Base-by-base conservation (phyloP, 192 early-diverging fungal genomes). In the Linnemannia exigua region DNA sequence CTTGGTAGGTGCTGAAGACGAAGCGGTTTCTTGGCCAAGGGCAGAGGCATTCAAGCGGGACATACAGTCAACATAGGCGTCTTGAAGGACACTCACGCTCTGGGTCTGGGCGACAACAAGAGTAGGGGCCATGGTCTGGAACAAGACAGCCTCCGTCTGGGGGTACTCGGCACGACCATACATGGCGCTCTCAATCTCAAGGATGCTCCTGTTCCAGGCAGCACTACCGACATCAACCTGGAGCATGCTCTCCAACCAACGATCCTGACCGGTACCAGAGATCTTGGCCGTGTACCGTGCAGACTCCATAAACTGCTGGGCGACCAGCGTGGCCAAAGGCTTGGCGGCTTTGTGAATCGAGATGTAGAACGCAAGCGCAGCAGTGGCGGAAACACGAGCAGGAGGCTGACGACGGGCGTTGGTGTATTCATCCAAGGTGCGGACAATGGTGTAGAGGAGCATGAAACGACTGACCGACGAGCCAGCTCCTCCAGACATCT, bases 261-360 rank as follows among this genome's bases (percentile, higher is more conserved):
- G 76, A 51, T 86, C 79, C 38, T 86, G 78, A 25, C 78, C 75
- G 8, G 79, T 77, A 8, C 84, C 84, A 8, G 70, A 76, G 25
- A 86, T 77, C 84, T 80, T 86, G 70, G 84, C 84, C 3, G 84
- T 86, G 66, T 79, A 86, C 19, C 84, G 78, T 17, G 78, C 84
- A 38, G 84, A 86, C 61, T 86, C 84, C 84, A 86, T 73, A 70
- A 86, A 86, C 79, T 86, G 84, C 61, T 86, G 84, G 22, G 84
- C 84, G 6, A 86, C 84, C 46, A 86, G 41, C 1, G 84, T 86
- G 2, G 84, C 84, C 46, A 86, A 17, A 8, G 84, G 84, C 37
- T 86, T 79, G 47, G 84, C 78, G 17, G 61, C 79, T 37, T 76
- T 79, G 70, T 58, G 78, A 46, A 86, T 61, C 25, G 78, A 79